Conservation (phyloP, 148 eudicot species). For the Cornus suecica region DNA sequence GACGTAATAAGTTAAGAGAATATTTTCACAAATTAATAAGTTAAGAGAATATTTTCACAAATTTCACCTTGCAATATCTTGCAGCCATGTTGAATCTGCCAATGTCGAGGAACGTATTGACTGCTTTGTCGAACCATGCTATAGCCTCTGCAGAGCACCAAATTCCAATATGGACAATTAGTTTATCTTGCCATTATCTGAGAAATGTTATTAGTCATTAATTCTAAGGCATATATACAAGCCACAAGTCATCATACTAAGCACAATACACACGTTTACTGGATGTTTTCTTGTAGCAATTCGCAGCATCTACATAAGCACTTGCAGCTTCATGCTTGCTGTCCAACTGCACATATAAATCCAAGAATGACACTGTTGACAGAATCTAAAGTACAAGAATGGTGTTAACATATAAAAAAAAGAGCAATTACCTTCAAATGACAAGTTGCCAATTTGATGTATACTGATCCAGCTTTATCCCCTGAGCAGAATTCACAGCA, state of each 20-base stretch:
- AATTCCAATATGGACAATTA: not conserved
- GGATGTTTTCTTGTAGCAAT: constrained; percentile 41
- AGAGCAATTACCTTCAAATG: constrained; percentile 30
- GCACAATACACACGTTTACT: constrained; percentile 16
- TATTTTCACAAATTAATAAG: not conserved
- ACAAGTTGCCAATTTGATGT: constrained; percentile 38
- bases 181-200: not conserved
- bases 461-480: constrained; percentile 44
- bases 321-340: constrained; percentile 35
- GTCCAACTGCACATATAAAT: constrained; percentile 18
- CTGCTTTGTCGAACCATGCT: constrained; percentile 56
- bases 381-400: not conserved
- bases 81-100: constrained; percentile 77
- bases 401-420: not conserved
- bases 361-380: not conserved
- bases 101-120: constrained; percentile 57
- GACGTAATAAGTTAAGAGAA: not conserved
- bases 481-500: constrained; percentile 18
- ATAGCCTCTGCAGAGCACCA: constrained; percentile 39
- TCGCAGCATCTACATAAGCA: constrained; percentile 46
- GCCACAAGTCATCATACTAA: too few relatives aligned
- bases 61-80: constrained; percentile 65
- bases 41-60: not conserved
- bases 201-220: not conserved
- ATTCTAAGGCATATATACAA: not conserved